Percentiles rank a stretch among this genome's conserved stretches.
Evolutionary conservation across 139 green algal genomes (phyloP).

Genomic region (Dunaliella sp.): DNA sequence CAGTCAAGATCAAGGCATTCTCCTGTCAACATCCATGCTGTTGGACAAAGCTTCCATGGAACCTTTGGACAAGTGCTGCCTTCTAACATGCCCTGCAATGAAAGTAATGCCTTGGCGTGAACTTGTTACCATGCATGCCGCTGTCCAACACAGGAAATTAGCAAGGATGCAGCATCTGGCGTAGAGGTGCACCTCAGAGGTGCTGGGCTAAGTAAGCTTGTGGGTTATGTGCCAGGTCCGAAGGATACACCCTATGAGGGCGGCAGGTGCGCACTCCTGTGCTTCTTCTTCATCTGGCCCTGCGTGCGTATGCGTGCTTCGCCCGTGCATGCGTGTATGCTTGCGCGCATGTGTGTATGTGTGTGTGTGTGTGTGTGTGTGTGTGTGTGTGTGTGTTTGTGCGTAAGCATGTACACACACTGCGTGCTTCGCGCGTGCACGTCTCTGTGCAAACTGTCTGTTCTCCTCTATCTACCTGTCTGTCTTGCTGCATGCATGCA

Average conservation of each 20-base stretch:
- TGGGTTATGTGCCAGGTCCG: slow-evolving; percentile 74
- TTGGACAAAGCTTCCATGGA: neutral
- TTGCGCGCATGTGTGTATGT: neutral
- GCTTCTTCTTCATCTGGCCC: too few relatives aligned
- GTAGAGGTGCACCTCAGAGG: slow-evolving; percentile 74
- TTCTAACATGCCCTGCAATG: neutral
- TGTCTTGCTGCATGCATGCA: too few relatives aligned
- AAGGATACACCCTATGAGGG: slow-evolving; percentile 84
- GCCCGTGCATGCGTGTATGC: neutral
- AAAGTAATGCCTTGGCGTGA: too few relatives aligned
- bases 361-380: neutral
- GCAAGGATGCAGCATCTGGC: slow-evolving; percentile 75
- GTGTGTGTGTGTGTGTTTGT: neutral
- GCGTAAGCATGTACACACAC: neutral
- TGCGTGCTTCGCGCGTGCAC: too few relatives aligned
- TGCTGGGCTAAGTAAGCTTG: slow-evolving; percentile 64
- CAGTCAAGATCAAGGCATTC: too few relatives aligned
- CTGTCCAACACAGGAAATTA: slow-evolving; percentile 50
- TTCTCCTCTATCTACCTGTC: too few relatives aligned
- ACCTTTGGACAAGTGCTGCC: neutral
- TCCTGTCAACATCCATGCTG: too few relatives aligned
- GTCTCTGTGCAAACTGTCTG: too few relatives aligned
- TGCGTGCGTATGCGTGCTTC: too few relatives aligned
- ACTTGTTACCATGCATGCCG: neutral
- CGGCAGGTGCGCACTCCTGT: neutral